Evolutionary conservation across 2,329 filamentous ascomycete species (phyloP), one percentile per base, ranked within the genome.

Genomic region (Alternaria longipes): DNA sequence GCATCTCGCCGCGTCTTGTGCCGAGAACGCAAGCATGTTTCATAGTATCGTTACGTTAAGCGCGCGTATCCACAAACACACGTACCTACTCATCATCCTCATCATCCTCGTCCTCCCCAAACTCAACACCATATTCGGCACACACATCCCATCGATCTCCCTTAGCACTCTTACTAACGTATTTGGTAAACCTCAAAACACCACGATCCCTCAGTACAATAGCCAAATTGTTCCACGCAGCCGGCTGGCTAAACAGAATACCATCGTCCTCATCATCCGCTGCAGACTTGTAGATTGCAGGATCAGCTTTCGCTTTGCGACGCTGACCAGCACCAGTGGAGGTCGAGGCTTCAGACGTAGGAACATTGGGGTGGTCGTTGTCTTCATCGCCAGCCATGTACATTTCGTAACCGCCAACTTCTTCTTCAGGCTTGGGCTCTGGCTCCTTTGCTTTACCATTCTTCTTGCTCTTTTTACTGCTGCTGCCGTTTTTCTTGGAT

Each of bases 71-170:
- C 12, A 11, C 18, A 9, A 9, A 22, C 38, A 24, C 40, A 42
- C 22, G 5, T 11, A 42, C 40, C 46, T 50, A 28, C 51, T 56
- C 60, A 4, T 68, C 79, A 3, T 78, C 81, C 4, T 81, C 76
- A 36, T 76, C 73, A 26, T 74, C 75, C 9, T 75, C 84, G 41
- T 83, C 83, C 12, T 85, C 85, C 14, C 82, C 84, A 66, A 85
- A 85, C 53, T 84, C 84, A 14, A 97, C 90, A 24, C 90, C 92
- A 77, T 91, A 92, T 34, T 89, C 88, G 0, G 89, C 95, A 47
- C 88, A 90, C 51, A 98, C 84, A 81, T 99, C 95, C 93, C 94
- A 98, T 44, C 95, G 86, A 80, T 98, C 95, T 1, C 95, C 95
- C 74, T 87, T 87, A 8, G 95, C 95, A 52, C 85, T 87, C 61